Percentiles rank a stretch among this genome's conserved stretches.
phyloP scores from a whole-genome alignment of 2,329 filamentous ascomycete genomes.

The Coniochaeta sp. region DNA sequence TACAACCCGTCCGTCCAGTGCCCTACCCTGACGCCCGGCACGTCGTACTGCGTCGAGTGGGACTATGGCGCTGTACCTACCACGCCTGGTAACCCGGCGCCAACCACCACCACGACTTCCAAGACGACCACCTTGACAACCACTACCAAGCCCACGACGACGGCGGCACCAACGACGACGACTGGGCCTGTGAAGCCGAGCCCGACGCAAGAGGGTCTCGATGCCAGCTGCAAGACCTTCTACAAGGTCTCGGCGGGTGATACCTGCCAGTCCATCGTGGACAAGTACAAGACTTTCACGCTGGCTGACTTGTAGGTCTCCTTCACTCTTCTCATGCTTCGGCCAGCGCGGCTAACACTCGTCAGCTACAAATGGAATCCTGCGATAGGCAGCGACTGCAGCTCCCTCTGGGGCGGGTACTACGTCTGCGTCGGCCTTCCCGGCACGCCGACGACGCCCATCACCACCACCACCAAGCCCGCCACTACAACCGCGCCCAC shows the following conservation, averaged over 20 bases:
- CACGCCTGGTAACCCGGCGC: background rate
- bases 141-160: background rate
- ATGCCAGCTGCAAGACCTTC: background rate
- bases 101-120: background rate
- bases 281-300: slow-evolving; percentile 1
- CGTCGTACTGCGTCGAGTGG: background rate
- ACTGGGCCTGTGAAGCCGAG: background rate
- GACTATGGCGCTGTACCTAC: background rate
- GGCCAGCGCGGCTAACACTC: background rate
- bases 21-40: background rate
- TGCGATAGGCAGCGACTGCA: background rate
- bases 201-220: background rate
- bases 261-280: background rate
- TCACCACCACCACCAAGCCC: background rate
- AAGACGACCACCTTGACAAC: background rate
- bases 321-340: background rate
- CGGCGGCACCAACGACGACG: background rate
- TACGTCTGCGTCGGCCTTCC: slow-evolving; percentile 2
- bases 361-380: background rate
- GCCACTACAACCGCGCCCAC: background rate
- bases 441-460: background rate
- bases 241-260: slow-evolving; percentile 1
- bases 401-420: background rate
- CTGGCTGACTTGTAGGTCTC: background rate
- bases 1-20: background rate